phyloP scores from a whole-genome alignment of 257 asterid genomes.

The Gardenia jasminoides region DNA sequence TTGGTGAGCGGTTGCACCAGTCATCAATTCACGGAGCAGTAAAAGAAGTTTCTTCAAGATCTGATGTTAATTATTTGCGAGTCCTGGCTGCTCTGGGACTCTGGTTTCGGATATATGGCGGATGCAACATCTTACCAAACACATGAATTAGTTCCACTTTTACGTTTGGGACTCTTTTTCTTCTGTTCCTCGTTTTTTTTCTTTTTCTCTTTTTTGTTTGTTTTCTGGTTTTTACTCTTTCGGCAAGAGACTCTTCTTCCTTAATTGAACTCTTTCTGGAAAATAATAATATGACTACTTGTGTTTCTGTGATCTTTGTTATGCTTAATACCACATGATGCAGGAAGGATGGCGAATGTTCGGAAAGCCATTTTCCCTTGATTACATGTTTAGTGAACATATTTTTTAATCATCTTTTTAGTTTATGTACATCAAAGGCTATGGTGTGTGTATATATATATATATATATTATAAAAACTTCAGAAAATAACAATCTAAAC shows the following conservation, averaged over 20 bases:
- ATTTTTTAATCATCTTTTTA: no score
- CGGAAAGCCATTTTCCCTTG: no score
- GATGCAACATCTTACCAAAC: conserved; percentile 18
- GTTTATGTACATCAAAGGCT: no score
- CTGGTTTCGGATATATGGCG: background rate
- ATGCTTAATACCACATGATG: no score
- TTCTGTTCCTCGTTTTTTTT: background rate
- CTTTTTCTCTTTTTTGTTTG: background rate
- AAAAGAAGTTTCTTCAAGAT: background rate
- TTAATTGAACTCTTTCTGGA: background rate
- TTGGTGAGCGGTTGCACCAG: background rate
- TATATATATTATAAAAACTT: no score
- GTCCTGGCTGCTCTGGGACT: background rate
- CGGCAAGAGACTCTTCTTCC: background rate
- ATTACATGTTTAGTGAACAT: no score
- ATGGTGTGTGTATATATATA: no score
- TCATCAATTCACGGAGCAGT: background rate
- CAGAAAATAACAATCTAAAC: no score
- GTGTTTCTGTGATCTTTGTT: no score
- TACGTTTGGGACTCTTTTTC: background rate
- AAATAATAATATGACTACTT: no score
- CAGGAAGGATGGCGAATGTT: no score
- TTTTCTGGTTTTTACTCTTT: no score
- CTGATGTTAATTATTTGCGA: background rate
- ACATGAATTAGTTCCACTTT: background rate